Evolutionary conservation across 140 eudicot genomes (phyloP), one percentile per base, ranked within the genome.

Genomic region (Erigeron philadelphicus): DNA sequence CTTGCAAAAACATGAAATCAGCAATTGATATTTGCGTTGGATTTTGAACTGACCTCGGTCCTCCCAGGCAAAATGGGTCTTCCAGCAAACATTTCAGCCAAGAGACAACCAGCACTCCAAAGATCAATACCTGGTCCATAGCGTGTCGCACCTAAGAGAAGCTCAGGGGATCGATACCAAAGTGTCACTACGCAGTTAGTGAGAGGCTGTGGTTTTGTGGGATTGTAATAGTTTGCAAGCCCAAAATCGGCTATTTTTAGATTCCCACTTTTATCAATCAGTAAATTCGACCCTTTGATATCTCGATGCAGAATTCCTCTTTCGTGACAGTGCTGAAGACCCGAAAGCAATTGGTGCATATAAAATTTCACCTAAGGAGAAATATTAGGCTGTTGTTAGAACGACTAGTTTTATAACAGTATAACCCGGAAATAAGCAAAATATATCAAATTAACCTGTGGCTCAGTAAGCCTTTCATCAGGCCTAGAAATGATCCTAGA

Each of bases 101-200:
- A 63, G 48, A 84, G 84, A 66, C 95, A 87, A 4, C 95, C 95
- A n/a, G 87, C 95, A 23, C 95, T 87, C 95, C 95, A 87, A 18
- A 87, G 81, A 74, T 87, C 95, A 55, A 87, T 84, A 15, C 80
- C 84, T 0, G 81, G 75, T 19, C 95, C 95, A 38, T 87, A 87
- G 2, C 76, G 80, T 0, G 95, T 84, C 7, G 95, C 54, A 8
- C 89, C 89, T 18, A 87, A 47, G 16, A 87, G 72, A 18, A 87
- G 81, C 76, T 87, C 95, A 25, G 95, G 95, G 53, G 95, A 77
- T 42, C 89, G 74, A 63, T 87, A 87, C 95, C 95, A 87, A 59
- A 87, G 87, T 15, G 94, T 87, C 72, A 87, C 95, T 45, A 87
- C 95, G 8, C 87, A 85, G 64, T 73, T 87, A 11, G 95, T 87